Conservation (phyloP, 352 stramenopile species). For the Phytophthora pseudosyringae region DNA sequence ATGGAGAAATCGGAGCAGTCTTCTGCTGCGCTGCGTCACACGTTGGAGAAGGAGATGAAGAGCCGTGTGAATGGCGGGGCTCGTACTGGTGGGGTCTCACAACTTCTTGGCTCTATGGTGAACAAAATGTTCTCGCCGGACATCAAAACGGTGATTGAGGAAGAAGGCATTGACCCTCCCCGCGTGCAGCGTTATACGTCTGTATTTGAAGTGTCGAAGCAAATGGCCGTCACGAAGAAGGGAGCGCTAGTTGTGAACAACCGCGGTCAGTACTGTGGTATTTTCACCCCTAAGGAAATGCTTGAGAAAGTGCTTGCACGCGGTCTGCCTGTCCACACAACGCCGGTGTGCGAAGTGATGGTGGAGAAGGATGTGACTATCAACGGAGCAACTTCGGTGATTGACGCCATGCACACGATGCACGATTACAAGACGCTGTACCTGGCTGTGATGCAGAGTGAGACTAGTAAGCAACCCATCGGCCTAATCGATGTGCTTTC, state of each 20-base stretch:
- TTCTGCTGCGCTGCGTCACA: constrained; percentile 75
- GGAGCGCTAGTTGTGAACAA: constrained; percentile 95
- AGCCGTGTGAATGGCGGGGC: constrained; percentile 37
- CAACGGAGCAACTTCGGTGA: constrained; percentile 69
- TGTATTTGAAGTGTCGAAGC: constrained; percentile 92
- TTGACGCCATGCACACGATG: constrained; percentile 91
- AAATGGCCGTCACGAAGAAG: constrained; percentile 95
- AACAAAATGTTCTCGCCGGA: constrained; percentile 90
- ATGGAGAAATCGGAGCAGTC: constrained; percentile 94
- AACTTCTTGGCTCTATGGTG: constrained; percentile 85
- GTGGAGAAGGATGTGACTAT: constrained; percentile 78
- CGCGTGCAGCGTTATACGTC: constrained; percentile 90
- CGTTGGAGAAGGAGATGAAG: constrained; percentile 81
- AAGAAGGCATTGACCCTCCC: constrained; percentile 77
- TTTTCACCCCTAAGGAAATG: constrained; percentile 99
- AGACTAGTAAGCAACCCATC: constrained; percentile 67
- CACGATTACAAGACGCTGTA: constrained; percentile 90
- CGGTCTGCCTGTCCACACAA: constrained; percentile 92
- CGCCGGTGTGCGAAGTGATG: constrained; percentile 93
- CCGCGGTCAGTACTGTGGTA: constrained; percentile 92
- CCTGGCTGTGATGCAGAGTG: constrained; percentile 79
- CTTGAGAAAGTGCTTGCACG: constrained; percentile 95
- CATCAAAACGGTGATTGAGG: constrained; percentile 84
- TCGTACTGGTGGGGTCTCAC: constrained; percentile 55
- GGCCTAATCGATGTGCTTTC: constrained; percentile 89